A percentile compares a stretch with the other conserved stretches of the same genome.
Conservation (phyloP, 2,329 filamentous ascomycete species). For the Aureobasidium subglaciale region DNA sequence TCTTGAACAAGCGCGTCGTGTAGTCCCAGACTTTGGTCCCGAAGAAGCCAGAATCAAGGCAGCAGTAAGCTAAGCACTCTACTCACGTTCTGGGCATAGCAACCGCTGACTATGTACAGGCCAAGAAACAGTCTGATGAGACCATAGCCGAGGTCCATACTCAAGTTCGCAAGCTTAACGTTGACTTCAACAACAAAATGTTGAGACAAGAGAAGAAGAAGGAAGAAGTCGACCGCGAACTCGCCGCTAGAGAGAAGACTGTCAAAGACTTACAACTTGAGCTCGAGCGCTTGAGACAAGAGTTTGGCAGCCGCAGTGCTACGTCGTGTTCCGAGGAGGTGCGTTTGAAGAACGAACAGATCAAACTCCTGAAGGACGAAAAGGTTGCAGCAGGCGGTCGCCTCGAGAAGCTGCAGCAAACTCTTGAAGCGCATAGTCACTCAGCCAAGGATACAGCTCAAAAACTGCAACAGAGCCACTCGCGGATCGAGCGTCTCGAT, state of each 20-base stretch:
- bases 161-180: not conserved
- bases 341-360: not conserved
- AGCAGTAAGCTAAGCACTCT: not conserved
- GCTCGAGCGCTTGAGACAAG: not conserved
- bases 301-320: not conserved
- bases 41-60: constrained; percentile 1
- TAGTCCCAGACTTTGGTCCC: constrained; percentile 1
- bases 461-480: not conserved
- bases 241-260: not conserved
- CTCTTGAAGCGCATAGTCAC: not conserved
- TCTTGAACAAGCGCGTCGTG: not conserved
- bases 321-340: not conserved
- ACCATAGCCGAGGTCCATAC: not conserved
- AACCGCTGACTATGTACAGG: not conserved
- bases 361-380: not conserved
- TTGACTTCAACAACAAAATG: not conserved
- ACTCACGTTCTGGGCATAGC: not conserved
- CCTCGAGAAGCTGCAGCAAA: not conserved
- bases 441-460: not conserved
- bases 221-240: not conserved
- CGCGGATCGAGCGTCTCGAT: not conserved
- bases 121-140: not conserved
- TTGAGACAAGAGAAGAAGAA: not conserved
- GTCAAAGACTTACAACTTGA: not conserved
- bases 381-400: not conserved